Percentiles rank a stretch among this genome's conserved stretches.
Evolutionary conservation across 345 rosid species (phyloP).

Genomic region (Geranium brycei): DNA sequence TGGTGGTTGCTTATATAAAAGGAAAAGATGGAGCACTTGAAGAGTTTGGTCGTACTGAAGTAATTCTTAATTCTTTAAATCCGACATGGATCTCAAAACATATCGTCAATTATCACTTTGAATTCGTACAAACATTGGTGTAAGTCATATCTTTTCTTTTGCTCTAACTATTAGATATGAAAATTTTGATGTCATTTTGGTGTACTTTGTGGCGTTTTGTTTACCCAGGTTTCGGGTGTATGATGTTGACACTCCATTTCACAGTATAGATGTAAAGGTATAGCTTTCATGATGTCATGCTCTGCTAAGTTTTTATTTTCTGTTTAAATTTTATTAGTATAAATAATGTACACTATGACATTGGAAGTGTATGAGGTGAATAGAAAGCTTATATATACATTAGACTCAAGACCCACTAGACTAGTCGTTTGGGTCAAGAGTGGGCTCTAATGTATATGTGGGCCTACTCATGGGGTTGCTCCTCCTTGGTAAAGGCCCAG

Average conservation of each 20-base stretch:
- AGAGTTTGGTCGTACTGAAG: conserved; percentile 74
- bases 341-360: neutral
- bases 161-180: neutral
- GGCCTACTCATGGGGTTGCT: too few species aligned
- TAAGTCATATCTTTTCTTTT: conserved; percentile 28
- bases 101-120: conserved; percentile 46
- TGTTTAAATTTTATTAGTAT: too few species aligned
- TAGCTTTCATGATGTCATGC: conserved; percentile 1
- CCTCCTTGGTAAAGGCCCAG: too few species aligned
- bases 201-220: neutral
- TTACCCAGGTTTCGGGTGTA: conserved; percentile 45
- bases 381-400: too few species aligned
- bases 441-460: too few species aligned
- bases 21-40: conserved; percentile 50
- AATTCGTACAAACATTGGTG: conserved; percentile 63
- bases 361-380: too few species aligned
- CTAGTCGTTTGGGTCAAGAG: too few species aligned
- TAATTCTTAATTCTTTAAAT: conserved; percentile 63
- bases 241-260: conserved; percentile 75
- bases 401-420: too few species aligned
- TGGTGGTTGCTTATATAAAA: conserved; percentile 59
- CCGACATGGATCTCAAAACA: conserved; percentile 63
- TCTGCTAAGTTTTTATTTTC: conserved; percentile 1
- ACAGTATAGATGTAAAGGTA: conserved; percentile 64
- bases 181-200: neutral